Evolutionary conservation across 1,284 basidiomycete species (phyloP), one percentile per base, ranked within the genome.

Genomic region (Singerocomus inundabilis): DNA sequence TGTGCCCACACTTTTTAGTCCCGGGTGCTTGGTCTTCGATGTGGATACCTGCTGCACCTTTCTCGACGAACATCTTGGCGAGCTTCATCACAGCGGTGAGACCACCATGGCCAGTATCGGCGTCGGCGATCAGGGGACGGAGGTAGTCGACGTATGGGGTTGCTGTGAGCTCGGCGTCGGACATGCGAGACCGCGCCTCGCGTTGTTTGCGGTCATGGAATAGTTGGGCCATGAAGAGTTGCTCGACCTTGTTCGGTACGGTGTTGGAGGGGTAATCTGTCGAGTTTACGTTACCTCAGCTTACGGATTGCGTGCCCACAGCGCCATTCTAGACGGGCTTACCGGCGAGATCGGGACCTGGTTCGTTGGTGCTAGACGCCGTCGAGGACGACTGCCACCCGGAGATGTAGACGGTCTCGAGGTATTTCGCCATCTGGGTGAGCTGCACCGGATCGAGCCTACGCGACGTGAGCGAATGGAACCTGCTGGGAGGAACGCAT

Each of bases 351-450:
- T 99, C 97, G 15, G 96, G 96, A 39, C 96, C 96, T 25, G 96
- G 95, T 70, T 99, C 96, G 62, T 98, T 90, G 38, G 88, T 89
- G 66, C 85, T 90, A 1, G 90, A 90, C 26, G 91, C 91, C 5
- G 93, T 98, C 59, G 93, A 97, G 15, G 90, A 93, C 13, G 88
- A 91, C 62, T 93, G 92, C 95, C 96, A 99, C 9, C 96, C 96
- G 12, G 95, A 98, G 44, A 99, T 92, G 69, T 99, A 99, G 57
- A 99, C 90, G 4, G 94, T 96, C 73, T 99, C 96, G 61, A 98
- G 88, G 71, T 97, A 90, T 69, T 96, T 96, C 30, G 95, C 95
- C 96, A 99, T 99, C 73, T 99, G 96, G 0, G 94, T 93, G 58
- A 94, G 81, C 74, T 99, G 96, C 12, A 99, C 94, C 2, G 95